phyloP scores from a whole-genome alignment of 106 monocot species.

The Acanthochlamys bracteata region DNA sequence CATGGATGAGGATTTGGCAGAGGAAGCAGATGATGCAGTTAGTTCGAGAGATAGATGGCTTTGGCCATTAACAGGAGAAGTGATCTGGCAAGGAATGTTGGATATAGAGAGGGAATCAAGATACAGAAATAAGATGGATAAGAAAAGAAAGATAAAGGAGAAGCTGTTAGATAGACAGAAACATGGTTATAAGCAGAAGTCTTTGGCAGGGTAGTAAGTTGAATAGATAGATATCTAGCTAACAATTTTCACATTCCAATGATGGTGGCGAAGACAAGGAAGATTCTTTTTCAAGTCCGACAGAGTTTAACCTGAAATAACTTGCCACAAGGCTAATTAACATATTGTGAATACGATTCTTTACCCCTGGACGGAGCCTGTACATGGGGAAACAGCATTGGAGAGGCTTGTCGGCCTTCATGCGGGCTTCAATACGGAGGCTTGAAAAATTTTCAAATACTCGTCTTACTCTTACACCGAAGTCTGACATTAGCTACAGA shows the following conservation, averaged over 20 bases:
- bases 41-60: conserved; percentile 35
- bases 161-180: conserved; percentile 79
- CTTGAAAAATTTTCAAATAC: no score
- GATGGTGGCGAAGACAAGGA: no score
- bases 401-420: background rate
- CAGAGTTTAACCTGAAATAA: no score
- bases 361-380: background rate
- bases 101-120: conserved; percentile 77
- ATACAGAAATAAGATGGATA: conserved; percentile 79
- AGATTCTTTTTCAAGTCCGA: no score
- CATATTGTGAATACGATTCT: background rate
- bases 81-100: conserved; percentile 61
- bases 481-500: no score
- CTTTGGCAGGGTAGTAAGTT: conserved; percentile 32
- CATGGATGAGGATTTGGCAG: conserved; percentile 96
- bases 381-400: background rate
- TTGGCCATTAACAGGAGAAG: conserved; percentile 89
- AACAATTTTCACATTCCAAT: background rate
- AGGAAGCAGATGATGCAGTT: conserved; percentile 69
- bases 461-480: no score
- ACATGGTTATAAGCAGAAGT: conserved; percentile 81
- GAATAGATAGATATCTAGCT: background rate
- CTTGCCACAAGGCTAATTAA: no score
- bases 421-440: no score
- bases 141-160: conserved; percentile 63